phyloP scores from a whole-genome alignment of 352 stramenopile species.

The Pythium insidiosum region DNA sequence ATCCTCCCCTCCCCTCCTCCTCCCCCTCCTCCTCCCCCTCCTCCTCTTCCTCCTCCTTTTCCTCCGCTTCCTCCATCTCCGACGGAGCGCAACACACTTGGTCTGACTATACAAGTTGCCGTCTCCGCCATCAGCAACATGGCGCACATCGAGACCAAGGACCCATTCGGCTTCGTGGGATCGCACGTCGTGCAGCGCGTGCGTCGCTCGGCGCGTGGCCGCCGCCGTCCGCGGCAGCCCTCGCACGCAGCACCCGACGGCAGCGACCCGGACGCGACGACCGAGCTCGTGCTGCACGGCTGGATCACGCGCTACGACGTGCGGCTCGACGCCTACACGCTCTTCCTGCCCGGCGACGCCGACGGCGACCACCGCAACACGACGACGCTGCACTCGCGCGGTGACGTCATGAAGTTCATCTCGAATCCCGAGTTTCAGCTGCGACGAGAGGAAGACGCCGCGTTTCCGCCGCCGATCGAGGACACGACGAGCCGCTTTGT shows the following conservation, averaged over 20 bases:
- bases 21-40: too few species aligned
- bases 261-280: neutral
- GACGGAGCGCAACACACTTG: too few species aligned
- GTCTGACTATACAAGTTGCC: neutral
- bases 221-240: neutral
- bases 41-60: too few species aligned
- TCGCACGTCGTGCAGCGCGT: slow-evolving; percentile 35
- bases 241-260: neutral
- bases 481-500: slow-evolving; percentile 47
- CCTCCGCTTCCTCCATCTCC: too few species aligned
- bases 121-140: neutral
- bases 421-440: slow-evolving; percentile 44
- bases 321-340: slow-evolving; percentile 48
- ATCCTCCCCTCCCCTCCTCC: too few species aligned
- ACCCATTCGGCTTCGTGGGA: slow-evolving; percentile 60
- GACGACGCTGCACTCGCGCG: slow-evolving; percentile 24
- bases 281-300: slow-evolving; percentile 25
- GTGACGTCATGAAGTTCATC: slow-evolving; percentile 59
- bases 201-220: slow-evolving; percentile 1
- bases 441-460: slow-evolving; percentile 30
- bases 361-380: too few species aligned
- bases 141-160: slow-evolving; percentile 29
- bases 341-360: slow-evolving; percentile 43
- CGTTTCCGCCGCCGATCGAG: slow-evolving; percentile 38
- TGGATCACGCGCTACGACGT: slow-evolving; percentile 71